Base-by-base conservation (phyloP, 2,329 filamentous ascomycete species). In the Incumbomyces lentus region DNA sequence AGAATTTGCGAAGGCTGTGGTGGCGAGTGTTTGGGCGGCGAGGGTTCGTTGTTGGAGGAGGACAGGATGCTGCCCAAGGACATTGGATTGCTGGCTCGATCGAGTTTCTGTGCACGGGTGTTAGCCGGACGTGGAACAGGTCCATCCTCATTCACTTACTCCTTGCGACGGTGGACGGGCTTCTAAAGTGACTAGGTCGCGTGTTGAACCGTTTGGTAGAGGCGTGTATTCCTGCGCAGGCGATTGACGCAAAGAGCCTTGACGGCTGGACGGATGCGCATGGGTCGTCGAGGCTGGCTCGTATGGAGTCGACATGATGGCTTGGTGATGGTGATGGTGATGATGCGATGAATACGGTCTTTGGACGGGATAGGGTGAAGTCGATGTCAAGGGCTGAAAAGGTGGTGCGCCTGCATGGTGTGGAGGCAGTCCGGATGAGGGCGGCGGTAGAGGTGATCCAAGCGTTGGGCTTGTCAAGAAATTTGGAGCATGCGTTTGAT, bases 31-130 rank as follows among this genome's bases (percentile, higher is more conserved):
- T 52, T 49, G 13, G 55, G 40, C 47, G 58, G 44, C 51, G 61
- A 50, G 47, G 62, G 56, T 18, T 57, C 55, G 40, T 57, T 52
- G 47, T 53, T 55, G 12, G 53, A 53, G 32, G 55, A 53, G 18
- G 53, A 52, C 36, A 96, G 81, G 49, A 96, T 93, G 62, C 89
- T 95, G 55, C 87, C 92, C 60, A 96, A 92, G 4, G 89, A 92
- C 89, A 95, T 95, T 44, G 89, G 84, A 62, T 94, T 85, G 49
- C 83, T 82, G 34, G 82, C 74, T 62, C 88, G 81, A 55, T 78
- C 80, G 1, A 84, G 78, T 41, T 83, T 84, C 77, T 88, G 63
- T 31, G 54, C 22, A 40, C 35, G 44, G 48, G 35, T 47, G 34
- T 62, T 45, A 60, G 57, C 50, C 50, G 17, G 18, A 37, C 42